Evolutionary conservation across 2,329 filamentous ascomycete genomes (phyloP), one percentile per base, ranked within the genome.

Genomic region (Penicillium sp.): DNA sequence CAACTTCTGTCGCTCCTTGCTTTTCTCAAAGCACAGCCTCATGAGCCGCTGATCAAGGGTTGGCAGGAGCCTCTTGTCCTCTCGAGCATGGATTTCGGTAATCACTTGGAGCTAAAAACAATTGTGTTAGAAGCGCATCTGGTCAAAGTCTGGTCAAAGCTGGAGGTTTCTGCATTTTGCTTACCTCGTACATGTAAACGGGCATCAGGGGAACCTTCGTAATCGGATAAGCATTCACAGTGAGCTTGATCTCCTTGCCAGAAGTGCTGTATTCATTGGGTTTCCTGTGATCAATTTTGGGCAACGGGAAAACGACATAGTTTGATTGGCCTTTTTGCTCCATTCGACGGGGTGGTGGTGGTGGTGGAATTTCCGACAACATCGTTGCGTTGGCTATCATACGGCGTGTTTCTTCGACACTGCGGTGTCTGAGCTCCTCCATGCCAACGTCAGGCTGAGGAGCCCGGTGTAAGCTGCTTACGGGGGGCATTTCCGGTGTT

Each of bases 171-270:
- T 6, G 16, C 14, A 22, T 6, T 11, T n/a, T 24, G 83, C 89
- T 83, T 78, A 93, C 90, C 78, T 96, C 92, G 67, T 94, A 98
- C 71, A 97, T 93, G 62, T 87, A 87, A 22, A 97, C 85, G 0
- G 85, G 83, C 13, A 80, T 83, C 2, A 74, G 81, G 0, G 87
- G 87, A 56, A 87, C 85, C 10, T 79, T 76, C 0, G 73, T 76
- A 55, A 97, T 87, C 0, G 87, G 82, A 75, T 88, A 96, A 11
- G 91, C 87, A 72, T 98, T 98, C 39, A 96, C 77, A 2, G 81
- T 74, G 1, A 91, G 66, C 0, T 75, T 69, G 19, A 87, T 81
- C 0, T 79, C 70, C 60, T 82, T 84, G 1, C 87, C 88, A 7
- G 80, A 78, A 0, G 75, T 82, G 61, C 87, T 89, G 72, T 84